Evolutionary conservation across 345 rosid species (phyloP).

Genomic region (Linum tenue): DNA sequence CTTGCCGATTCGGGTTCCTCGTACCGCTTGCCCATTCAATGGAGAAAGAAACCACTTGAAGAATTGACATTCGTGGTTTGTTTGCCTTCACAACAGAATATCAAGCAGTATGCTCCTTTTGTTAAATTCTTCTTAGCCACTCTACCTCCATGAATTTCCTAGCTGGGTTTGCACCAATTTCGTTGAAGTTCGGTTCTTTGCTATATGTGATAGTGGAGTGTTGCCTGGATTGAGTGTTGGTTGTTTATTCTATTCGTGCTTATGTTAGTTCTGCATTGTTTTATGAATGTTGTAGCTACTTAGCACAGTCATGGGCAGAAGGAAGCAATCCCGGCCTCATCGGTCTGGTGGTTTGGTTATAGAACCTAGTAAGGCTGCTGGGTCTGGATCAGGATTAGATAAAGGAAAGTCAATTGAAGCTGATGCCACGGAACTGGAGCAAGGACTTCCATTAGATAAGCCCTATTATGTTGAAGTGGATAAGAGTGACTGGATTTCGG

Average conservation of each 20-base stretch:
- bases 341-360: slow-evolving; percentile 47
- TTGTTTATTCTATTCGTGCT: not conserved
- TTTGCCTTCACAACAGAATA: not conserved
- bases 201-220: too few species aligned
- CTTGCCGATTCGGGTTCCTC: not conserved
- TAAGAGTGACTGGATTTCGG: slow-evolving; percentile 30
- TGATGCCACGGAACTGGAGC: slow-evolving; percentile 14
- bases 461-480: slow-evolving; percentile 54
- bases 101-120: not conserved
- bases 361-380: slow-evolving; percentile 18
- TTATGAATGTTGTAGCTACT: not conserved
- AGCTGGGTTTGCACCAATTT: not conserved
- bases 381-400: slow-evolving; percentile 17
- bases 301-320: slow-evolving; percentile 64
- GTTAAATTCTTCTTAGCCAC: not conserved
- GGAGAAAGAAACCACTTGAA: not conserved
- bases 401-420: slow-evolving; percentile 15
- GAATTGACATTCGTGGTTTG: not conserved
- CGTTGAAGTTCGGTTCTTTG: not conserved
- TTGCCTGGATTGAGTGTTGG: too few species aligned
- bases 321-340: slow-evolving; percentile 70
- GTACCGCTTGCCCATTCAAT: not conserved
- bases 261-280: not conserved
- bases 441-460: slow-evolving; percentile 22
- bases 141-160: not conserved